Base-by-base conservation (phyloP, 345 rosid species). In the rapeseed (Brassica napus) region DNA sequence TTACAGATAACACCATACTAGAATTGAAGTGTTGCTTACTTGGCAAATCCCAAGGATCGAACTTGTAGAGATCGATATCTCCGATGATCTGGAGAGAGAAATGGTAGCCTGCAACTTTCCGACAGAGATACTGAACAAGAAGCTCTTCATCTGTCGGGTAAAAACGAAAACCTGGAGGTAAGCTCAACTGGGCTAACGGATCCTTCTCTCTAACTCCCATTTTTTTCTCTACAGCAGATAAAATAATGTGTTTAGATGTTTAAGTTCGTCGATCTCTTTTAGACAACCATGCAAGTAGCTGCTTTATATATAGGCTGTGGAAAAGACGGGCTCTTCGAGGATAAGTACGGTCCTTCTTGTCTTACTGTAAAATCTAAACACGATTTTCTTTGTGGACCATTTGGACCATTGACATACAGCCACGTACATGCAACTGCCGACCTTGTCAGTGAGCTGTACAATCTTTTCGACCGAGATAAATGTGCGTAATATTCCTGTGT, bases 91-190 rank as follows among this genome's bases (percentile, higher is more conserved):
- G 85, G 4, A 92, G 73, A 44, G 87, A 77, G 79, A 94, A 94
- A 28, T 85, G 85, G 8, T 87, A 83, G 0, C 98, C 98, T 0
- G 98, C 97, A 37, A 89, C 96, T 82, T 94, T 90, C 66, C 86
- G 84, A 81, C 97, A 91, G 4, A 94, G 84, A 68, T 94, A 94
- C 59, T 92, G 96, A 57, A 92, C 96, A n/a, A 94, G 62, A 37
- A 94, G 97, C 87, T 94, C 99, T 85, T 90, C 99, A 67, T 94
- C 99, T 10, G 97, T 92, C 79, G 98, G 98, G 81, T 82, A 86
- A 76, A 94, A 94, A 35, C 98, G 84, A 55, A 94, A 92, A 70
- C 98, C 98, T 59, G 98, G 98, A 0, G 98, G 98, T 73, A 94
- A 85, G 80, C 92, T 94, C 81, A 92, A 79, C 47, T 92, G 94